Conservation (phyloP, 2,329 filamentous ascomycete species). For the Allantophomopsis lycopodina region DNA sequence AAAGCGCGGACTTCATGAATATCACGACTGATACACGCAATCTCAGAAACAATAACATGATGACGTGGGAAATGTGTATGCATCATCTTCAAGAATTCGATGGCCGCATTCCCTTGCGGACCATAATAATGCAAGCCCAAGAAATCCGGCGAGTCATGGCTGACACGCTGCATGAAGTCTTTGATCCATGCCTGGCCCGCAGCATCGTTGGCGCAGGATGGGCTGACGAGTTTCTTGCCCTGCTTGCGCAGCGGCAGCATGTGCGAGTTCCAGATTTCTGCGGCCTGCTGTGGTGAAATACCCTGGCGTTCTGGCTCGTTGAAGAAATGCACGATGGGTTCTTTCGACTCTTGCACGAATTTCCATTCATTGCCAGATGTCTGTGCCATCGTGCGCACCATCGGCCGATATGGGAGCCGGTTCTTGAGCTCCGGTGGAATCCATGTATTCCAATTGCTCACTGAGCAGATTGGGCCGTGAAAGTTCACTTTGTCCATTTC, state of each 20-base stretch:
- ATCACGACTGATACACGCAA: conserved; percentile 24
- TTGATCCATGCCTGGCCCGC: conserved; percentile 25
- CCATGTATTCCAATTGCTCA: conserved; percentile 29
- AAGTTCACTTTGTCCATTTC: conserved; percentile 22
- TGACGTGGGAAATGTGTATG: conserved; percentile 20
- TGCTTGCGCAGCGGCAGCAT: conserved; percentile 22
- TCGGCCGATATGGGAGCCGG: conserved; percentile 24
- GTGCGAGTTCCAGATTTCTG: conserved; percentile 22
- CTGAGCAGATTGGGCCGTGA: conserved; percentile 19
- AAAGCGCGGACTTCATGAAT: conserved; percentile 22
- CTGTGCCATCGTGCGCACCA: conserved; percentile 24
- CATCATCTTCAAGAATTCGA: conserved; percentile 22
- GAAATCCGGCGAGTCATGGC: conserved; percentile 23
- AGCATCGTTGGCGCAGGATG: conserved; percentile 23
- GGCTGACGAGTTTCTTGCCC: conserved; percentile 23
- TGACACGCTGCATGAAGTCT: conserved; percentile 24
- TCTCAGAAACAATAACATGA: conserved; percentile 26
- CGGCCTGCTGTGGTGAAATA: conserved; percentile 21
- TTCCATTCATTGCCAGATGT: conserved; percentile 24
- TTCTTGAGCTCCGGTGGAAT: conserved; percentile 20
- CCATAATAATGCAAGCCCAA: conserved; percentile 30
- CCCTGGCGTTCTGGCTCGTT: conserved; percentile 29
- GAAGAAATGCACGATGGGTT: conserved; percentile 26
- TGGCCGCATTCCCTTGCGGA: conserved; percentile 17
- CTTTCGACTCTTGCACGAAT: conserved; percentile 11